A percentile compares a stretch with the other conserved stretches of the same genome.
Conservation (phyloP, 225 moss, liverwort and hornwort genomes). For the Lunularia cruciata region DNA sequence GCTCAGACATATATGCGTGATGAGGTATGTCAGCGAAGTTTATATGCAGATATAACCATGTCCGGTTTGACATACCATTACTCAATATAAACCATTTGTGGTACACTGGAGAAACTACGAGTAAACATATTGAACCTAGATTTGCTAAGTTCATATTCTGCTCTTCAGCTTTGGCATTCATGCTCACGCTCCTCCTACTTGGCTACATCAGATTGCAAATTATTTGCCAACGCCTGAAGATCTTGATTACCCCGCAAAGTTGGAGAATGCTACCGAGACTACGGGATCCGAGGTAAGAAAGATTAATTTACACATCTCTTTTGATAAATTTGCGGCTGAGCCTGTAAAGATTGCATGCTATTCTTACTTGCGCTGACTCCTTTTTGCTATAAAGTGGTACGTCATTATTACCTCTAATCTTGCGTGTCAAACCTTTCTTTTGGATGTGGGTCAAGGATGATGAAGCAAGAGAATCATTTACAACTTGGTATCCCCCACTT, state of each 20-base stretch:
- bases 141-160: no score
- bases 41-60: no score
- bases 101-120: no score
- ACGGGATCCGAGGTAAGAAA: conserved; percentile 30
- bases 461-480: conserved; percentile 64
- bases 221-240: conserved; percentile 75
- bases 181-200: no score
- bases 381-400: neutral
- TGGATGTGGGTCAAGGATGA: conserved; percentile 47
- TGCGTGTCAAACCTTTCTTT: neutral
- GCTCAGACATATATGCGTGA: conserved; percentile 97
- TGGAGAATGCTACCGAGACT: conserved; percentile 58
- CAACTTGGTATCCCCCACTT: conserved; percentile 85
- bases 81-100: no score
- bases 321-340: neutral
- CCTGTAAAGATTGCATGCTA: neutral
- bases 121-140: no score
- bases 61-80: no score
- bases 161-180: no score
- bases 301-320: neutral
- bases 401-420: no score
- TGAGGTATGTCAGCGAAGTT: conserved; percentile 40
- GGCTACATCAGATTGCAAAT: conserved; percentile 57
- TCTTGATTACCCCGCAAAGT: conserved; percentile 80
- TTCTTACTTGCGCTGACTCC: no score